These are phyloP conservation scores for Exserohilum rostratum DNA, from an alignment of 2,329 filamentous ascomycete species.

Conservation along the genomic window DNA sequence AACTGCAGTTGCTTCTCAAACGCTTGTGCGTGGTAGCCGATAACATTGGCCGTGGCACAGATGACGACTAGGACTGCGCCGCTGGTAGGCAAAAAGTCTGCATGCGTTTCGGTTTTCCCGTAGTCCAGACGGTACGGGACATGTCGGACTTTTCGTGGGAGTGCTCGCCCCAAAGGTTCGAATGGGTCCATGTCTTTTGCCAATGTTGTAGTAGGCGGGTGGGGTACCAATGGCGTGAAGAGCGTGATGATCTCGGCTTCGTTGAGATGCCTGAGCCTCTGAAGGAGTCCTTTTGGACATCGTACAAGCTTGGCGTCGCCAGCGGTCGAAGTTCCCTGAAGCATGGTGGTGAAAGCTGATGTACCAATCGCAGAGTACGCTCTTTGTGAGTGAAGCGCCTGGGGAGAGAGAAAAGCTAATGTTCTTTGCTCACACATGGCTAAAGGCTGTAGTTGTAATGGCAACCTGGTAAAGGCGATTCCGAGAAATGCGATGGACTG, in stretches of 20 bases:
- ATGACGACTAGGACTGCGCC: slow-evolving; percentile 65
- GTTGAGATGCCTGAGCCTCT: slow-evolving; percentile 43
- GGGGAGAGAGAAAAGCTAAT: not conserved
- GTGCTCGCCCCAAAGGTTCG: slow-evolving; percentile 69
- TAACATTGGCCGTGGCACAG: slow-evolving; percentile 40
- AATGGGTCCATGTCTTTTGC: slow-evolving; percentile 68
- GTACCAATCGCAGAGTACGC: not conserved
- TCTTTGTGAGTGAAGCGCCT: not conserved
- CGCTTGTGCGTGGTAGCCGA: slow-evolving; percentile 26
- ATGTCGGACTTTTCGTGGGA: slow-evolving; percentile 69
- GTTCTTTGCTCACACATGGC: not conserved
- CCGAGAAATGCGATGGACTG: not conserved
- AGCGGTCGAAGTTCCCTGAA: slow-evolving; percentile 11
- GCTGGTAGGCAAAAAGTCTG: slow-evolving; percentile 66
- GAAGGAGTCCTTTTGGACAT: slow-evolving; percentile 31
- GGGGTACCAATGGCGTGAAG: slow-evolving; percentile 63
- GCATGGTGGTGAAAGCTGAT: not conserved
- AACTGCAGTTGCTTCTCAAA: slow-evolving; percentile 43
- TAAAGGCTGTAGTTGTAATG: not conserved
- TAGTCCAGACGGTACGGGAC: slow-evolving; percentile 70
- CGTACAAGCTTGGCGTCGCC: slow-evolving; percentile 32
- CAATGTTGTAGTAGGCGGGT: slow-evolving; percentile 38
- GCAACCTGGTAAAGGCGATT: not conserved
- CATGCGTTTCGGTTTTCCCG: slow-evolving; percentile 69
- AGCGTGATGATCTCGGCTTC: slow-evolving; percentile 52